Conservation (phyloP, 2,329 filamentous ascomycete genomes). For the Pseudogymnoascus sp. region DNA sequence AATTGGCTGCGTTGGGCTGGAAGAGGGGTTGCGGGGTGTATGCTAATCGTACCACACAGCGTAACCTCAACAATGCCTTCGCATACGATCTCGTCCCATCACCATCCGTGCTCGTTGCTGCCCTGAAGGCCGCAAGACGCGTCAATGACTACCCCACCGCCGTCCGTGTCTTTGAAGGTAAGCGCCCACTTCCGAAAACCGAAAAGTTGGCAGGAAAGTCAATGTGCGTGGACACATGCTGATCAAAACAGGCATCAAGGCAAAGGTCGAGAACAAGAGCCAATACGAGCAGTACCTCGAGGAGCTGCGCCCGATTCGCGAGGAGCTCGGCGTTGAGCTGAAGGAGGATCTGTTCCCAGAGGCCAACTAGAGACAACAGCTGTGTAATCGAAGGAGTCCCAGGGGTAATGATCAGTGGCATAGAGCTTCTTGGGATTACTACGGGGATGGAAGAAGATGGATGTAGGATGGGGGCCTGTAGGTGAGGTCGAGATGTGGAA, state of each 20-base stretch:
- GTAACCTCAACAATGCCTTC: conserved; percentile 99
- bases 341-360: conserved; percentile 90
- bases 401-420: not conserved
- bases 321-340: conserved; percentile 84
- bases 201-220: not conserved
- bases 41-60: conserved; percentile 39
- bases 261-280: conserved; percentile 96
- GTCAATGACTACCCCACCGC: conserved; percentile 99
- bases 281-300: conserved; percentile 96
- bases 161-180: conserved; percentile 97
- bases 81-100: conserved; percentile 99
- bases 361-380: conserved; percentile 26
- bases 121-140: conserved; percentile 84
- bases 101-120: conserved; percentile 79
- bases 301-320: conserved; percentile 83
- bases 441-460: not conserved
- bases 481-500: conserved; percentile 1
- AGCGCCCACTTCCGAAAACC: conserved; percentile 23
- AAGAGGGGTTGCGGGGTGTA: conserved; percentile 1
- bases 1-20: conserved; percentile 1
- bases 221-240: not conserved
- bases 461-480: not conserved
- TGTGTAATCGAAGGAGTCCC: conserved; percentile 9
- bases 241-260: conserved; percentile 70
- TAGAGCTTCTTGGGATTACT: conserved; percentile 5